Evolutionary conservation across 2,329 filamentous ascomycete genomes (phyloP), one percentile per base, ranked within the genome.

Genomic region (Fusarium buharicum): DNA sequence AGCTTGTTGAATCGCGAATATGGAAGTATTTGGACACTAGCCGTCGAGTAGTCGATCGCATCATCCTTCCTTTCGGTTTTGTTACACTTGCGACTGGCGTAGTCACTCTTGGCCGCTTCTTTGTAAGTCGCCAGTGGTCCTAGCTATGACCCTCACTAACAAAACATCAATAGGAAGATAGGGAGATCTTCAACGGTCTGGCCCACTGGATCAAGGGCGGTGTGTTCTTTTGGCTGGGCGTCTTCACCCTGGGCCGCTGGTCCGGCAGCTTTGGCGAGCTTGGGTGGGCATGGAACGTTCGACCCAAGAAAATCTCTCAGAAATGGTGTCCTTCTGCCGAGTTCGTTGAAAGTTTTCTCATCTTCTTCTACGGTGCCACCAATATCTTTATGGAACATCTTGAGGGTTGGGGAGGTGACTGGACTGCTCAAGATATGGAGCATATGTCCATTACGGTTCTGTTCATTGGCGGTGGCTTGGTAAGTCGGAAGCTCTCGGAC

Each of bases 331-430:
- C 90, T 1, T 91, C 91, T 0, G 92, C 91, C 20, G 94, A 98
- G 77, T 97, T 96, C 69, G 86, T 90, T 44, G 94, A 98, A 76
- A 96, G 92, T 30, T 88, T 90, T 53, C 85, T 97, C 65, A 97
- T 98, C 64, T 96, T 93, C 79, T 81, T 92, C 27, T 98, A 97
- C 73, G 94, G 95, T 30, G 82, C 87, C 3, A 94, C 89, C 58
- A 97, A 98, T 75, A 88, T 98, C 54, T 97, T 96, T 76, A 81
- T 98, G 27, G 94, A 98, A 76, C 94, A 97, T 72, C 82, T 98
- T 22, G 87, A 88, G 50, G 85, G 84, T 46, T 88, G 86, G 83
- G 91, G 90, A 30, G 78, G 81, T 12, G 82, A 76, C 48, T 98
- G 93, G 90, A 87, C 84, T 48, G 78, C 92, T 1, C 86, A 90